A percentile compares a stretch with the other conserved stretches of the same genome.
Conservation (phyloP, 345 rosid species). For the Eucalyptus paniculata region DNA sequence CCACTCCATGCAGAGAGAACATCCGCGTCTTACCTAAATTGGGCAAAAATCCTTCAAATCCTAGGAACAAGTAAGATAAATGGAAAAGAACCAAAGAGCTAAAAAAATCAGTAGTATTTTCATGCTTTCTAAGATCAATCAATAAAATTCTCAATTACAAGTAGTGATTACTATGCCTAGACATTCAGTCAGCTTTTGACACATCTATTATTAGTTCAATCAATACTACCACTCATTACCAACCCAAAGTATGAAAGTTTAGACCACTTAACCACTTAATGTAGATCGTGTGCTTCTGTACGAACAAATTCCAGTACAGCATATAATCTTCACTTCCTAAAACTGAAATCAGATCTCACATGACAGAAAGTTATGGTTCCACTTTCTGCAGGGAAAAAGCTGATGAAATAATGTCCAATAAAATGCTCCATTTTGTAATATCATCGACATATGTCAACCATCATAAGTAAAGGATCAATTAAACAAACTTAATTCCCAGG, state of each 20-base stretch:
- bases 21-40: slow-evolving; percentile 83
- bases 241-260: background rate
- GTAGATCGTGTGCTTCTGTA: background rate
- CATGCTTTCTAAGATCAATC: background rate
- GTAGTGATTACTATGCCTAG: background rate
- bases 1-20: slow-evolving; percentile 99
- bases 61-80: background rate
- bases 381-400: background rate
- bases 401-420: background rate
- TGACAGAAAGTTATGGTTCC: background rate
- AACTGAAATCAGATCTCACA: background rate
- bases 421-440: background rate
- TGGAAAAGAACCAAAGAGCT: background rate
- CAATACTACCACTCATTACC: background rate
- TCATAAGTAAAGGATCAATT: background rate
- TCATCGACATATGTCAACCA: background rate
- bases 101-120: background rate
- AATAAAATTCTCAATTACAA: background rate
- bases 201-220: background rate
- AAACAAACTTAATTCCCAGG: background rate
- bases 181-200: background rate
- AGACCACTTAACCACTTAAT: background rate
- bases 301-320: background rate
- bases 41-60: background rate
- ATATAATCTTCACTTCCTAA: background rate